Evolutionary conservation across 2,329 filamentous ascomycete genomes (phyloP).

Genomic region (Cytospora leucostoma): DNA sequence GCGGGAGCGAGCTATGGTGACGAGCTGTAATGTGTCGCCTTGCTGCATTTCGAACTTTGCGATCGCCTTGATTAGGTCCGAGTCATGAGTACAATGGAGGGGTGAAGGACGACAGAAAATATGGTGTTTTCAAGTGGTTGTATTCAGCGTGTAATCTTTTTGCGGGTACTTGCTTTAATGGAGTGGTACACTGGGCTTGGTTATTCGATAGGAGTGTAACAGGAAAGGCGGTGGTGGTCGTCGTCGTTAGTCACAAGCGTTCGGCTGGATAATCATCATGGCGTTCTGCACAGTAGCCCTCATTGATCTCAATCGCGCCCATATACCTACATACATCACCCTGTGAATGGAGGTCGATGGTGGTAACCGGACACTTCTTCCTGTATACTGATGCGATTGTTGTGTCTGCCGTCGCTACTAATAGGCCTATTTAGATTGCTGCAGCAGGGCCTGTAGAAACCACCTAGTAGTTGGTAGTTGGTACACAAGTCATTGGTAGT

Average conservation of each 20-base stretch:
- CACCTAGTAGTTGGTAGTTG: no score
- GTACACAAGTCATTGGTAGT: no score
- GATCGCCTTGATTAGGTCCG: constrained; percentile 5
- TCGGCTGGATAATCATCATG: neutral
- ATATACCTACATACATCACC: no score
- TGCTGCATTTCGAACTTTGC: neutral
- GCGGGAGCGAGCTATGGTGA: constrained; percentile 9
- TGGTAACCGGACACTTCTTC: no score
- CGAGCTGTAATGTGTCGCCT: constrained; percentile 4
- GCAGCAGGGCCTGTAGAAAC: no score
- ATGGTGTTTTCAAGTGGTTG: neutral
- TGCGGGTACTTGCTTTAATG: constrained; percentile 3
- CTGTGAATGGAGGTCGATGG: no score
- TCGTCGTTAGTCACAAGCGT: neutral
- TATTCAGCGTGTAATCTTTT: constrained; percentile 16
- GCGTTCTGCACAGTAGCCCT: neutral
- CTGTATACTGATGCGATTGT: no score
- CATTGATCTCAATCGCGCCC: neutral
- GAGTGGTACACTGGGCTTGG: neutral
- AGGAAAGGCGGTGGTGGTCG: neutral
- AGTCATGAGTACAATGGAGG: constrained; percentile 2
- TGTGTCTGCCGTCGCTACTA: no score
- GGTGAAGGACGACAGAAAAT: neutral
- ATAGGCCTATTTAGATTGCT: no score
- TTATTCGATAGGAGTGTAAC: neutral